phyloP scores from a whole-genome alignment of 2,329 filamentous ascomycete species.

The Blumeria hordei region DNA sequence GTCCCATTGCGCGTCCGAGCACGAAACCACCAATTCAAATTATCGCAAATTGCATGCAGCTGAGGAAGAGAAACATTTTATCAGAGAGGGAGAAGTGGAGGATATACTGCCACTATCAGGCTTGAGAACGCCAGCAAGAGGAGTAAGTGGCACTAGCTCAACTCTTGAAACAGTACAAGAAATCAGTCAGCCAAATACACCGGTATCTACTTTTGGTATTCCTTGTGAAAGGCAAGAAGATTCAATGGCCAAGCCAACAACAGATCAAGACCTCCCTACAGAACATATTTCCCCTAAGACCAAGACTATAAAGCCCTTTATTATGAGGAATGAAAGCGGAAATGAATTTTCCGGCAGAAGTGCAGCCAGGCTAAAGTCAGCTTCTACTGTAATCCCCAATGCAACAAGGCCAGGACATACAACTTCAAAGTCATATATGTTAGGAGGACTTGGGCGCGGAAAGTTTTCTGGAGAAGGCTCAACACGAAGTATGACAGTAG shows the following conservation, averaged over 20 bases:
- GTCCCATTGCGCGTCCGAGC: slow-evolving; percentile 8
- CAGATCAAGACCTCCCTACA: slow-evolving; percentile 15
- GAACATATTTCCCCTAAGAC: slow-evolving; percentile 15
- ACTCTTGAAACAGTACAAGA: slow-evolving; percentile 81
- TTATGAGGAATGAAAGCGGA: slow-evolving; percentile 27
- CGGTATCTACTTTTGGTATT: slow-evolving; percentile 24
- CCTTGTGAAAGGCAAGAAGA: slow-evolving; percentile 23
- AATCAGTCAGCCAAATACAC: slow-evolving; percentile 53
- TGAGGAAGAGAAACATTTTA: slow-evolving; percentile 13
- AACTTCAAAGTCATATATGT: slow-evolving; percentile 36
- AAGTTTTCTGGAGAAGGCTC: slow-evolving; percentile 48
- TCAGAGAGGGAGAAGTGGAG: slow-evolving; percentile 10
- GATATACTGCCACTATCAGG: slow-evolving; percentile 16
- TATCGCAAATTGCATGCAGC: slow-evolving; percentile 16
- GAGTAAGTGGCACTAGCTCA: slow-evolving; percentile 31
- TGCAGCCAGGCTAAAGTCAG: slow-evolving; percentile 16
- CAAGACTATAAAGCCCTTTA: slow-evolving; percentile 23
- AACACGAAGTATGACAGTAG: slow-evolving; percentile 79
- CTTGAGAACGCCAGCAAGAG: slow-evolving; percentile 34
- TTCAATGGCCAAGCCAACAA: slow-evolving; percentile 22
- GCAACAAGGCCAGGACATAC: slow-evolving; percentile 20
- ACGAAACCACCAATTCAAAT: slow-evolving; percentile 14
- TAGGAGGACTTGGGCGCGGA: slow-evolving; percentile 40
- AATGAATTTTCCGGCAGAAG: slow-evolving; percentile 39
- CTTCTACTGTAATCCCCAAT: slow-evolving; percentile 8